A percentile compares a stretch with the other conserved stretches of the same genome.
These are phyloP conservation scores for Vitis hybrid DNA, from an alignment of 177 flowering plant genomes.

Conservation along the genomic window DNA sequence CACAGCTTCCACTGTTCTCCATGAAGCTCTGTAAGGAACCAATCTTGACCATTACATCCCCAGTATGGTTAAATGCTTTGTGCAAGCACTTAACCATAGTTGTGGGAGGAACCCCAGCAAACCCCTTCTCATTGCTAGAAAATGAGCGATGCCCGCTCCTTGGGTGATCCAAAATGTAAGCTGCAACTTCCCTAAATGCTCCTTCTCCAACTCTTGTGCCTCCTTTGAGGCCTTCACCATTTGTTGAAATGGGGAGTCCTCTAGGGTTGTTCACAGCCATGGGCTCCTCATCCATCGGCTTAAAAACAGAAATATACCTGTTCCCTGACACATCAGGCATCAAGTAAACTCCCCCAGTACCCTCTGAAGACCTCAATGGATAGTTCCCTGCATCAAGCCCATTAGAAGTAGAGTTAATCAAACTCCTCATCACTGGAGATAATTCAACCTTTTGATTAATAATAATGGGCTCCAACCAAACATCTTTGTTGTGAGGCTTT, in stretches of 20 bases:
- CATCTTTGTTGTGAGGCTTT: slow-evolving; percentile 29
- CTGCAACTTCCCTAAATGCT: slow-evolving; percentile 48
- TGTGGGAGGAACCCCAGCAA: slow-evolving; percentile 54
- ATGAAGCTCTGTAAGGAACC: slow-evolving; percentile 53
- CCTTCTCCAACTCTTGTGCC: slow-evolving; percentile 52
- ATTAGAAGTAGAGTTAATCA: slow-evolving; percentile 35
- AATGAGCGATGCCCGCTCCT: slow-evolving; percentile 28
- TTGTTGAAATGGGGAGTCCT: slow-evolving; percentile 37
- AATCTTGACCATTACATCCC: slow-evolving; percentile 25
- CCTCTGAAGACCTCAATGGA: slow-evolving; percentile 50
- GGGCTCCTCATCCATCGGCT: slow-evolving; percentile 65
- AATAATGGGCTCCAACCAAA: slow-evolving; percentile 39
- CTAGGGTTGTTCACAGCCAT: slow-evolving; percentile 55
- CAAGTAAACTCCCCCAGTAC: slow-evolving; percentile 58
- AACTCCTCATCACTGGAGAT: slow-evolving; percentile 29
- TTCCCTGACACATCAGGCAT: slow-evolving; percentile 38
- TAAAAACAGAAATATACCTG: slow-evolving; percentile 47
- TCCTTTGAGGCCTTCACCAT: slow-evolving; percentile 56
- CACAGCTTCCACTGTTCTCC: slow-evolving; percentile 49
- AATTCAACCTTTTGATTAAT: slow-evolving; percentile 37
- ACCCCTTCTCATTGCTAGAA: slow-evolving; percentile 29
- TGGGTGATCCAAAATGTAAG: slow-evolving; percentile 52
- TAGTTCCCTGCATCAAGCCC: slow-evolving; percentile 36
- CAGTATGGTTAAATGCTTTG: slow-evolving; percentile 39
- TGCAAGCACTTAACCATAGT: slow-evolving; percentile 36